Base-by-base conservation (phyloP, 2,329 filamentous ascomycete genomes). In the Fusarium papillatum region DNA sequence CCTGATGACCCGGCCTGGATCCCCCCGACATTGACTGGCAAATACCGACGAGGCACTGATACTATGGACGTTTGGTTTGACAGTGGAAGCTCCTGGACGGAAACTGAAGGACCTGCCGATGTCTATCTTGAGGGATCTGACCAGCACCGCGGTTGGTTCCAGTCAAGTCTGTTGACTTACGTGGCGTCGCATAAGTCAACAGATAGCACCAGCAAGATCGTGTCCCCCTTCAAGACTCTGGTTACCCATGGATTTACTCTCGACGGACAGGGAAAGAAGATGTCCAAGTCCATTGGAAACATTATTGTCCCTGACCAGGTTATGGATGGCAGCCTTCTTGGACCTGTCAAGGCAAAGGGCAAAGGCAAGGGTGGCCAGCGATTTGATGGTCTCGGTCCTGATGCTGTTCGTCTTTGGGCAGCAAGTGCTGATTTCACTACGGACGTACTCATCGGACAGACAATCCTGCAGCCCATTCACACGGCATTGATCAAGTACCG, bases 31-130 rank as follows among this genome's bases (percentile, higher is more conserved):
- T 86, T 98, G 2, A 85, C 88, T 17, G 87, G 87, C 11, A 81
- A 85, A 7, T 97, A 93, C 81, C 87, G 90, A 60, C 93, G 97
- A 73, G 96, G 96, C 17, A 94, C 88, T 53, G 97, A 99, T 80
- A 99, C 97, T 0, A 99, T 99, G 97, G 97, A 99, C 83, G 97
- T 99, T 13, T 99, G 97, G 97, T 99, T 99, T 79, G 97, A 99
- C 83, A 98, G 97, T 76, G 97, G 97, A 8, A 98, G 94, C 62
- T 98, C 95, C 80, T 99, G 97, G 97, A 94, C 88, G 6, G 88
- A 91, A 81, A 87, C 86, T 34, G 78, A 83, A 11, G 80, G 82
- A 34, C 92, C 82, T 29, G 95, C 95, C 1, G 95, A 99, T 82
- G 90, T 98, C 29, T 98, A 98, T 81, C 90, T 98, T 4, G 97